phyloP scores from a whole-genome alignment of 208 protist genomes.

The Vickermania spadyakhi region DNA sequence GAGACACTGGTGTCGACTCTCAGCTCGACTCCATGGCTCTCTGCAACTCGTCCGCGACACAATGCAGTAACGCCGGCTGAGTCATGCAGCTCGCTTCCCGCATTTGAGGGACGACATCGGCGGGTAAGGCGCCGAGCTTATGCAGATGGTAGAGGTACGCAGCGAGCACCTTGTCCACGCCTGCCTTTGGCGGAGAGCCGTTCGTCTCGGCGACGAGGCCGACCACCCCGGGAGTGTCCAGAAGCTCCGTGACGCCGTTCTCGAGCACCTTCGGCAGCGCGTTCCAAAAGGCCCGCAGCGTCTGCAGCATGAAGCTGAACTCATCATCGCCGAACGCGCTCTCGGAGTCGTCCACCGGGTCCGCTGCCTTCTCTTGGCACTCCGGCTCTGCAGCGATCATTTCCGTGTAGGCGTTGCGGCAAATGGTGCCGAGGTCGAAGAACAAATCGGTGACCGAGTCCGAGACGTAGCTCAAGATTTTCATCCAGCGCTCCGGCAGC shows the following conservation, averaged over 20 bases:
- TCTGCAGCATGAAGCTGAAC: constrained; percentile 46
- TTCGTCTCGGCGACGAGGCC: neutral
- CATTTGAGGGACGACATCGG: constrained; percentile 39
- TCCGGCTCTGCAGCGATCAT: no score
- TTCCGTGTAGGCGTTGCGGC: constrained; percentile 58
- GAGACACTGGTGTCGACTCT: neutral
- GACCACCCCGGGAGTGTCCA: neutral
- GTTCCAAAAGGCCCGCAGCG: constrained; percentile 71
- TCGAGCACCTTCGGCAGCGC: constrained; percentile 43
- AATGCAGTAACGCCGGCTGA: no score
- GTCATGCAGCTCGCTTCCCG: constrained; percentile 17
- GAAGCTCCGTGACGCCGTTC: constrained; percentile 18
- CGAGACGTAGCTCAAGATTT: constrained; percentile 71
- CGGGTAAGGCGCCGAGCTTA: constrained; percentile 43
- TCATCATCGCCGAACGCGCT: constrained; percentile 5
- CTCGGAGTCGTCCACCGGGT: constrained; percentile 26
- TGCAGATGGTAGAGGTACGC: constrained; percentile 58
- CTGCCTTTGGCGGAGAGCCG: constrained; percentile 13
- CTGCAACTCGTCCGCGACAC: no score
- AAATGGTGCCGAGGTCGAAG: constrained; percentile 66
- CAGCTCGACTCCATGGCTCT: neutral
- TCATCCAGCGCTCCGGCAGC: constrained; percentile 82
- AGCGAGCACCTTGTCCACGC: constrained; percentile 39
- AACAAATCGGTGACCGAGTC: constrained; percentile 73
- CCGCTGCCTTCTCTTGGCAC: constrained; percentile 49